Evolutionary conservation across 495 filamentous ascomycete species (phyloP).

Genomic region (Aspergillus sclerotioniger): DNA sequence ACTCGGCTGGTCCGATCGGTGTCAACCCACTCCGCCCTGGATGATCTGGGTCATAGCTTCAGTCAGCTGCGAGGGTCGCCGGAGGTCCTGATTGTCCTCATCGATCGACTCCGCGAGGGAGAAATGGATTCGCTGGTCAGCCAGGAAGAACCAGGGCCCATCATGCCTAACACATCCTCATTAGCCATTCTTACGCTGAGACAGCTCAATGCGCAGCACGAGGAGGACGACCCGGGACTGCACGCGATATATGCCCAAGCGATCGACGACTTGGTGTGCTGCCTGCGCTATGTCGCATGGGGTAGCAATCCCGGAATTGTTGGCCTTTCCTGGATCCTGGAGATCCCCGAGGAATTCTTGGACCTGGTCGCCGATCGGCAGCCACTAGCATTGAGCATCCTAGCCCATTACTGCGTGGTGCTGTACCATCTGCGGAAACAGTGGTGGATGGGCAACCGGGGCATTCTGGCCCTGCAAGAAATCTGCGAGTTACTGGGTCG

Average conservation of each 20-base stretch:
- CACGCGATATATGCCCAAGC: not conserved
- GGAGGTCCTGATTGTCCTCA: not conserved
- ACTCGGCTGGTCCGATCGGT: not conserved
- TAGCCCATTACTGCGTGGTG: conserved; percentile 13
- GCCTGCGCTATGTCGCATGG: not conserved
- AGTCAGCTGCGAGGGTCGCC: not conserved
- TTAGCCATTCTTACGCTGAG: not conserved
- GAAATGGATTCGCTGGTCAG: not conserved
- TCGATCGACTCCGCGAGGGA: not conserved
- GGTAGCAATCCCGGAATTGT: not conserved
- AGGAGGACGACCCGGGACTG: not conserved
- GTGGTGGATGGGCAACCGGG: conserved; percentile 10
- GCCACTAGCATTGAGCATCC: conserved; percentile 10
- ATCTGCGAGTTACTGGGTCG: not conserved
- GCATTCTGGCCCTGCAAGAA: not conserved
- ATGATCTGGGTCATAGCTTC: not conserved
- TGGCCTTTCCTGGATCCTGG: not conserved
- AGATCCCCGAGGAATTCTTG: conserved; percentile 16
- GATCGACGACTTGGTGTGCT: not conserved
- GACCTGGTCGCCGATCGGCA: conserved; percentile 2
- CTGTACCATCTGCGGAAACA: conserved; percentile 8
- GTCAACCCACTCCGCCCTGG: not conserved
- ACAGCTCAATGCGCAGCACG: not conserved
- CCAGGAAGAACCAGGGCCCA: not conserved
- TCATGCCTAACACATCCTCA: not conserved